These are phyloP conservation scores for Ramalina peruviana DNA, from an alignment of 495 filamentous ascomycete genomes.

Conservation along the genomic window DNA sequence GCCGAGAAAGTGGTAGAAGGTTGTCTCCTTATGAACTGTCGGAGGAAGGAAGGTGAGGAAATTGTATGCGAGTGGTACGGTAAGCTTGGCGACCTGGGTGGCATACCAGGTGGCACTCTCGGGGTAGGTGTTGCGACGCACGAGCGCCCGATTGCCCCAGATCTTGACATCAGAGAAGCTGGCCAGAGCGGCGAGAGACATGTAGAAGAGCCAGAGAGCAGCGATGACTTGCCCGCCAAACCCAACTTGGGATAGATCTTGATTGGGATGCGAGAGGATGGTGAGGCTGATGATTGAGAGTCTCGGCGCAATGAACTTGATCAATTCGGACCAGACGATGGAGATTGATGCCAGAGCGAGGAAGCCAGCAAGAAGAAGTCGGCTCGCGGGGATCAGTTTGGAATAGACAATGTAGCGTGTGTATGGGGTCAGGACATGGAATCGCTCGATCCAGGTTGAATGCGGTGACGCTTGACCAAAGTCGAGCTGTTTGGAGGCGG, in stretches of 20 bases:
- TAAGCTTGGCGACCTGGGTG: slow-evolving; percentile 74
- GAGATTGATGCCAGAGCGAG: slow-evolving; percentile 62
- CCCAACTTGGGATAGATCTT: slow-evolving; percentile 52
- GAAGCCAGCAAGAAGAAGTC: slow-evolving; percentile 44
- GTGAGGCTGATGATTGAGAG: slow-evolving; percentile 75
- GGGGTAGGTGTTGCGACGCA: slow-evolving; percentile 75
- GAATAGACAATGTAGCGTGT: slow-evolving; percentile 67
- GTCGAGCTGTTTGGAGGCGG: slow-evolving; percentile 63
- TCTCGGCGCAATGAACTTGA: slow-evolving; percentile 60
- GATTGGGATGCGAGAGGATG: slow-evolving; percentile 61
- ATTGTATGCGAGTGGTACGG: slow-evolving; percentile 86
- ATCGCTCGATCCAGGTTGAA: slow-evolving; percentile 37
- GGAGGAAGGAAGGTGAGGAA: slow-evolving; percentile 77
- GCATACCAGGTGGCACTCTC: slow-evolving; percentile 94
- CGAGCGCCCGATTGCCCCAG: slow-evolving; percentile 86
- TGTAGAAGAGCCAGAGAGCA: slow-evolving; percentile 82
- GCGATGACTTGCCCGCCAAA: slow-evolving; percentile 75
- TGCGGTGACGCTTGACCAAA: slow-evolving; percentile 46
- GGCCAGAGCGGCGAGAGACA: slow-evolving; percentile 72
- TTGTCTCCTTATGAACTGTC: slow-evolving; percentile 49
- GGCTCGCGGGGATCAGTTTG: slow-evolving; percentile 50
- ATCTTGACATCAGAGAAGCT: slow-evolving; percentile 82
- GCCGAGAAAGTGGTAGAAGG: slow-evolving; percentile 81
- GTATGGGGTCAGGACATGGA: slow-evolving; percentile 63
- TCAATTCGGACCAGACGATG: slow-evolving; percentile 83